Evolutionary conservation across 106 monocot genomes (phyloP).

Genomic region (Dioscorea zingiberensis): DNA sequence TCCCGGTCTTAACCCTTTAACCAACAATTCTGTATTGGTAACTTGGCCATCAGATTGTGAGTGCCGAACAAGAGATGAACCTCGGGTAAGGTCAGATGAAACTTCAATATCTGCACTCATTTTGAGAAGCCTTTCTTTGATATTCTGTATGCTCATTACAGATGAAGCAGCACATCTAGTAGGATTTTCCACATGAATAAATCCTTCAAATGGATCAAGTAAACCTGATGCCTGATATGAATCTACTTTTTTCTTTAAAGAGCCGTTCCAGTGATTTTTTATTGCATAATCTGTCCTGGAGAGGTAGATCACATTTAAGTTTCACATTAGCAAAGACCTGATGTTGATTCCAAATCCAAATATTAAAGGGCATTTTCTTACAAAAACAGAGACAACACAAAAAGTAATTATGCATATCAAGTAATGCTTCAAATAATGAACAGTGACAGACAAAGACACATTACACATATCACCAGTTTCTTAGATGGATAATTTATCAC

Average conservation of each 20-base stretch:
- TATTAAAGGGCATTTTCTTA: too few species aligned
- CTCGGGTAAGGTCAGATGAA: slow-evolving; percentile 55
- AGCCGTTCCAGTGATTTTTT: slow-evolving; percentile 99
- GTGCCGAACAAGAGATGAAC: slow-evolving; percentile 24
- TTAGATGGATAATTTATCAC: too few species aligned
- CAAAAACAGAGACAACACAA: too few species aligned
- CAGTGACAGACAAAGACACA: too few species aligned
- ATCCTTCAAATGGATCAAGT: slow-evolving; percentile 42
- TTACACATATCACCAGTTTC: too few species aligned
- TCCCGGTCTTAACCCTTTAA: slow-evolving; percentile 23
- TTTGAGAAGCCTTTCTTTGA: slow-evolving; percentile 18
- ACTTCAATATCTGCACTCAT: slow-evolving; percentile 35
- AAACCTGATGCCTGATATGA: slow-evolving; percentile 63
- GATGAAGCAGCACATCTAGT: slow-evolving; percentile 13
- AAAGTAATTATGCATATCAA: too few species aligned
- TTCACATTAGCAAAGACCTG: too few species aligned
- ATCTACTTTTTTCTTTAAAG: slow-evolving; percentile 91
- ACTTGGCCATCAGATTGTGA: slow-evolving; percentile 41
- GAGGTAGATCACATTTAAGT: too few species aligned
- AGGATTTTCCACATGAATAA: slow-evolving; percentile 26
- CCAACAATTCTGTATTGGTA: slow-evolving; percentile 7
- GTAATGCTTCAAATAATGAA: too few species aligned
- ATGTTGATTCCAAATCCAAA: too few species aligned
- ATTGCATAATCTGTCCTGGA: slow-evolving; percentile 96
- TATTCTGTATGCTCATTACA: slow-evolving; percentile 19